Base-by-base conservation (phyloP, 2,329 filamentous ascomycete genomes). In the Cytospora chrysosperma region DNA sequence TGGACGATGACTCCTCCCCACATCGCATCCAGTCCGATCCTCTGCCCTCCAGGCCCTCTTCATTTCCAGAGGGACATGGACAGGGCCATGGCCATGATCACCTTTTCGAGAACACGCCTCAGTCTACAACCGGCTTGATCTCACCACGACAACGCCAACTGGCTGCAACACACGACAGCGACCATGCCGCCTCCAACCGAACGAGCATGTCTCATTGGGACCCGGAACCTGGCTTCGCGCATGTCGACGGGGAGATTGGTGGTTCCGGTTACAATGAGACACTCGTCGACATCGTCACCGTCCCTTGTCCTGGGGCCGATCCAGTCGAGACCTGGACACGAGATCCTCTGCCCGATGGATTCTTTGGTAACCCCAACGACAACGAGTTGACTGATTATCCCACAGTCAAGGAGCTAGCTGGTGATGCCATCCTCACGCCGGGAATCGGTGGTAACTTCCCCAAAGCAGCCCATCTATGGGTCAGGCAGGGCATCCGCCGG, bases 261-360 rank as follows among this genome's bases (percentile, higher is more conserved):
- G 78, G 78, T 7, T 66, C 69, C 3, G 76, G 77, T 3, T 79
- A 84, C 67, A 83, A 85, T 63, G 78, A 84, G 68, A 85, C 83
- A 0, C 77, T 75, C 4, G 82, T 84, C 54, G 83, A 85, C 61
- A 75, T 85, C 51, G 75, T 85, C 47, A 78, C 82, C 7, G 78
- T 85, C 7, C 81, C 83, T 0, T 85, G 83, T 65, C 79, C 82
- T 0, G 83, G 82, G 0, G 82, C 79, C 0, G 78, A 84, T 47
- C 76, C 82, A 1, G 71, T 83, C n/a, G 76, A 80, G 27, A 84
- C 81, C 26, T 85, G 83, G 83, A 80, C 75, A 34, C 76, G 80
- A 17, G 81, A 83, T 56, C 80, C 78, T 1, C 75, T 83, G 0
- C 76, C 77, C 47, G 76, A 80, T 2, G 77, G 76, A 28, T 82